These are phyloP conservation scores for Ceriops decandra DNA, from an alignment of 345 rosid genomes.

Conservation along the genomic window DNA sequence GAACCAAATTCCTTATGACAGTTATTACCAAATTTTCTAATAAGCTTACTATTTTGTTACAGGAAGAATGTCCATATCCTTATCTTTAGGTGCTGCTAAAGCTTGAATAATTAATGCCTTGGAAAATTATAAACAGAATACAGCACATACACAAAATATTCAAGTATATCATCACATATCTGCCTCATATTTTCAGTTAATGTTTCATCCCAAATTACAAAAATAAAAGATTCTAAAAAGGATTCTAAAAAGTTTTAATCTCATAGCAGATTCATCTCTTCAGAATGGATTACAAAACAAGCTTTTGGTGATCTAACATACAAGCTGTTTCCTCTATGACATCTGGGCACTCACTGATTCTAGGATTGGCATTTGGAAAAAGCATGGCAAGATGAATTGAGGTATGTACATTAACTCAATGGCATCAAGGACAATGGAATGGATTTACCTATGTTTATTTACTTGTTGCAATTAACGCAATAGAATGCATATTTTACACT, in stretches of 20 bases:
- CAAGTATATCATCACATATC: neutral
- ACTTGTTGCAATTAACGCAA: too few species aligned
- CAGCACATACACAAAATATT: neutral
- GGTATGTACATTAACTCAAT: neutral
- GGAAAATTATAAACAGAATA: neutral
- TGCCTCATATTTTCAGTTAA: neutral
- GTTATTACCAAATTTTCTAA: neutral
- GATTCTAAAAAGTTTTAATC: neutral
- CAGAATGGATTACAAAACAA: neutral
- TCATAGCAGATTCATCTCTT: neutral
- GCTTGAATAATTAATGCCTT: neutral
- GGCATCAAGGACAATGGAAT: too few species aligned
- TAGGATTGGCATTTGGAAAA: neutral
- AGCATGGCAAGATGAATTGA: neutral
- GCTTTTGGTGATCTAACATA: neutral
- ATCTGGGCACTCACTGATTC: too few species aligned
- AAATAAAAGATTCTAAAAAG: too few species aligned
- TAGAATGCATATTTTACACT: neutral
- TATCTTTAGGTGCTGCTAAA: neutral
- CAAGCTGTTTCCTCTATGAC: neutral
- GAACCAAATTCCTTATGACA: too few species aligned
- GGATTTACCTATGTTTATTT: too few species aligned
- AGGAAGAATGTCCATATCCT: neutral
- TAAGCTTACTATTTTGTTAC: neutral
- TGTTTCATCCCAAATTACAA: neutral